Conservation (phyloP, 805 yeast species). For the Metschnikowia kofuensis region DNA sequence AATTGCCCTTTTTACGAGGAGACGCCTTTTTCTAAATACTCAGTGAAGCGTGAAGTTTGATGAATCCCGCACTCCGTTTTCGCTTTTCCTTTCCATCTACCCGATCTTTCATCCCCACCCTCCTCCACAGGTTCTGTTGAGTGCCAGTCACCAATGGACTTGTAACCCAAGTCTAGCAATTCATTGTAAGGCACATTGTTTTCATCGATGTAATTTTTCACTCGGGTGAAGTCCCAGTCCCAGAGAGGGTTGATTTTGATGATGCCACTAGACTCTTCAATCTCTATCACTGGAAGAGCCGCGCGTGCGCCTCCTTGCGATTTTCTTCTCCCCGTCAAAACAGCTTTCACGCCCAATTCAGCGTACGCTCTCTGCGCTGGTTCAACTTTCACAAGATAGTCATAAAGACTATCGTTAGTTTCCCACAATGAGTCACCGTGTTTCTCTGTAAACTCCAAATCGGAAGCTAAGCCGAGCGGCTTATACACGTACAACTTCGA, state of each 20-base stretch:
- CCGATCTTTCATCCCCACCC: constrained; percentile 95
- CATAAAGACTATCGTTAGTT: constrained; percentile 74
- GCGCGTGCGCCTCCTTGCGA: constrained; percentile 88
- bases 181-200: constrained; percentile 83
- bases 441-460: constrained; percentile 57
- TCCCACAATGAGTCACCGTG: constrained; percentile 86
- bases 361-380: constrained; percentile 84
- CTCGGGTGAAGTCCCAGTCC: constrained; percentile 75
- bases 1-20: constrained; percentile 5
- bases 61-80: constrained; percentile 98
- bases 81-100: constrained; percentile 90
- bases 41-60: constrained; percentile 69
- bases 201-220: constrained; percentile 62
- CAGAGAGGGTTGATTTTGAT: constrained; percentile 88
- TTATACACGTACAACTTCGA: constrained; percentile 61
- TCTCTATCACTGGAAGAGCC: constrained; percentile 67
- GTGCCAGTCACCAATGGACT: constrained; percentile 94
- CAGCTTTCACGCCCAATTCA: constrained; percentile 73
- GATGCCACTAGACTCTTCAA: constrained; percentile 65
- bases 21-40: constrained; percentile 40
- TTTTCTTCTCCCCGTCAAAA: constrained; percentile 86
- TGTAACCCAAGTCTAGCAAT: constrained; percentile 79
- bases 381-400: constrained; percentile 86
- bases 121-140: constrained; percentile 85
- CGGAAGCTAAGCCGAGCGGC: constrained; percentile 58